A percentile compares a stretch with the other conserved stretches of the same genome.
Conservation (phyloP, 495 filamentous ascomycete genomes). For the Pyronema omphalodes region DNA sequence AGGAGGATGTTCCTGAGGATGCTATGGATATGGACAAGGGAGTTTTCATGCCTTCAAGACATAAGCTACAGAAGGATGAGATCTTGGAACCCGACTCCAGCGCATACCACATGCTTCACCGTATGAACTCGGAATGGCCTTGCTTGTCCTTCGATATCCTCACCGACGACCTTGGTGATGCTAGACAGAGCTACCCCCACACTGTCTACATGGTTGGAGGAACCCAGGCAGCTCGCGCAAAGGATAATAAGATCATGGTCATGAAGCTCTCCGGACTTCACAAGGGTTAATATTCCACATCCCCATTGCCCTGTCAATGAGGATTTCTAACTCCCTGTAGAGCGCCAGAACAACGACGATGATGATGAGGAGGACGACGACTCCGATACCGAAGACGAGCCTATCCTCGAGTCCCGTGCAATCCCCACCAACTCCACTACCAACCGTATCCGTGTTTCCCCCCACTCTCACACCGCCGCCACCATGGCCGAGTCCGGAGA, state of each 20-base stretch:
- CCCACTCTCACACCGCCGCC: constrained; percentile 64
- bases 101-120: constrained; percentile 93
- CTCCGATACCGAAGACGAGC: constrained; percentile 66
- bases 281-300: constrained; percentile 49
- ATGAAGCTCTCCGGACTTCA: constrained; percentile 86
- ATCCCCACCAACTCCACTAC: constrained; percentile 72
- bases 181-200: constrained; percentile 74
- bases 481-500: constrained; percentile 77
- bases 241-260: constrained; percentile 82
- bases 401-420: constrained; percentile 79
- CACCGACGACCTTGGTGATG: constrained; percentile 70
- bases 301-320: not conserved
- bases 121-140: constrained; percentile 79
- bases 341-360: constrained; percentile 36
- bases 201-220: constrained; percentile 87
- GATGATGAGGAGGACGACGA: constrained; percentile 59
- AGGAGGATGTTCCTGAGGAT: constrained; percentile 74
- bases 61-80: constrained; percentile 66
- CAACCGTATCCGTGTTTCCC: constrained; percentile 62
- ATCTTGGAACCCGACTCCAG: constrained; percentile 74
- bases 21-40: constrained; percentile 83
- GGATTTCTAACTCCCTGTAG: constrained; percentile 21
- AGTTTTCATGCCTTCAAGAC: constrained; percentile 84
- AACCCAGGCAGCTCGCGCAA: constrained; percentile 72
- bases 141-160: constrained; percentile 92